Evolutionary conservation across 2,329 filamentous ascomycete genomes (phyloP).

Genomic region (Leptodontidium sp.): DNA sequence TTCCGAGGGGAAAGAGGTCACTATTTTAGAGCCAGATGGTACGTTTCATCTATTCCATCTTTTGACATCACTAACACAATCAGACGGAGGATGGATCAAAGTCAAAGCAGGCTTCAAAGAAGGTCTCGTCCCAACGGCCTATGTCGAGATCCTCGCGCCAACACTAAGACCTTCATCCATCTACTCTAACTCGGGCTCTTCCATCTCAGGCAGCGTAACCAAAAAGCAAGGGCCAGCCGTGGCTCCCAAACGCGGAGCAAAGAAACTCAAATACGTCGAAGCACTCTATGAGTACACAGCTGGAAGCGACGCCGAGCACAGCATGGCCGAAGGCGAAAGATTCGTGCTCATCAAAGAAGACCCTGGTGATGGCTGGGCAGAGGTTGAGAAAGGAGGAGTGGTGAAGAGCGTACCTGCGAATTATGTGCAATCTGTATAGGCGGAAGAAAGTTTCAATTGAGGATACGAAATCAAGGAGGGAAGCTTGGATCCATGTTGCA

Average conservation of each 20-base stretch:
- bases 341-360: constrained; percentile 92
- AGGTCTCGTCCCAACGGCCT: constrained; percentile 87
- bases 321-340: constrained; percentile 88
- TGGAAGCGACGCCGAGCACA: constrained; percentile 85
- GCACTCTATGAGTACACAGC: constrained; percentile 92
- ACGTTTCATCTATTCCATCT: constrained; percentile 48
- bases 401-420: constrained; percentile 92
- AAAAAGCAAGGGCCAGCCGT: constrained; percentile 65
- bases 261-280: constrained; percentile 93
- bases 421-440: constrained; percentile 65
- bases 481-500: background rate
- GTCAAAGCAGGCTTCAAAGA: constrained; percentile 78
- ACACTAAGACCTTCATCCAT: constrained; percentile 71
- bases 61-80: constrained; percentile 44
- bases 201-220: constrained; percentile 60
- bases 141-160: constrained; percentile 73
- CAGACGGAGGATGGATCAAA: constrained; percentile 94
- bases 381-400: constrained; percentile 90
- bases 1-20: constrained; percentile 79
- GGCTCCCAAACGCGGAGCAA: constrained; percentile 87
- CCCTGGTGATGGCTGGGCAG: constrained; percentile 92
- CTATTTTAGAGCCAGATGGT: constrained; percentile 88
- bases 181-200: constrained; percentile 80
- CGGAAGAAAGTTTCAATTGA: background rate
- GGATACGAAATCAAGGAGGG: background rate